Evolutionary conservation across 2,329 filamentous ascomycete genomes (phyloP).

Genomic region (Lachnellula willkommii): DNA sequence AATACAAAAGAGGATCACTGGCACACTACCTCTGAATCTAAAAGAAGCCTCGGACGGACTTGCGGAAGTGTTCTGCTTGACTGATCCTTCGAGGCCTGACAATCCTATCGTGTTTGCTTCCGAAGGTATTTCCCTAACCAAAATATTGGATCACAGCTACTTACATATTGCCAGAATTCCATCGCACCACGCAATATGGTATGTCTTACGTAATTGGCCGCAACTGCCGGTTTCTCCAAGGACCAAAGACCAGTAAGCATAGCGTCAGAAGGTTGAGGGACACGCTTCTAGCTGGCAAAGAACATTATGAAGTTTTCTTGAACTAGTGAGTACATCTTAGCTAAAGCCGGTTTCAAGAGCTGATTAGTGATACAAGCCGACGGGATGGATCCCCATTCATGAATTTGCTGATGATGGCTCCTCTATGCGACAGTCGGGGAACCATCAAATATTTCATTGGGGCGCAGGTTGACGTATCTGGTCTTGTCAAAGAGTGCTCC

Average conservation of each 20-base stretch:
- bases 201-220: constrained; percentile 67
- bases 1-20: constrained; percentile 62
- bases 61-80: constrained; percentile 72
- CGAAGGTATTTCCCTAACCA: constrained; percentile 47
- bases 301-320: constrained; percentile 68
- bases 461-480: constrained; percentile 60
- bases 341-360: background rate
- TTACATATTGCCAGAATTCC: constrained; percentile 52
- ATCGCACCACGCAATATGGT: constrained; percentile 69
- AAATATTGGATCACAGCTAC: background rate
- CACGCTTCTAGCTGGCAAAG: constrained; percentile 56
- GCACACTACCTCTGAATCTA: constrained; percentile 58
- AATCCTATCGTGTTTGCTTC: constrained; percentile 76
- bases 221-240: constrained; percentile 75
- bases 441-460: constrained; percentile 60
- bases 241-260: constrained; percentile 61
- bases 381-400: constrained; percentile 63
- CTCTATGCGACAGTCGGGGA: constrained; percentile 57
- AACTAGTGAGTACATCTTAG: constrained; percentile 53
- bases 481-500: constrained; percentile 54
- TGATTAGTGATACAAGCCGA: constrained; percentile 37
- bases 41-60: constrained; percentile 67
- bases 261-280: constrained; percentile 58
- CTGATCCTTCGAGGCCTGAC: constrained; percentile 65
- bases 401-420: constrained; percentile 61